Conservation (phyloP, 352 stramenopile genomes). For the Blastocystis sp. region DNA sequence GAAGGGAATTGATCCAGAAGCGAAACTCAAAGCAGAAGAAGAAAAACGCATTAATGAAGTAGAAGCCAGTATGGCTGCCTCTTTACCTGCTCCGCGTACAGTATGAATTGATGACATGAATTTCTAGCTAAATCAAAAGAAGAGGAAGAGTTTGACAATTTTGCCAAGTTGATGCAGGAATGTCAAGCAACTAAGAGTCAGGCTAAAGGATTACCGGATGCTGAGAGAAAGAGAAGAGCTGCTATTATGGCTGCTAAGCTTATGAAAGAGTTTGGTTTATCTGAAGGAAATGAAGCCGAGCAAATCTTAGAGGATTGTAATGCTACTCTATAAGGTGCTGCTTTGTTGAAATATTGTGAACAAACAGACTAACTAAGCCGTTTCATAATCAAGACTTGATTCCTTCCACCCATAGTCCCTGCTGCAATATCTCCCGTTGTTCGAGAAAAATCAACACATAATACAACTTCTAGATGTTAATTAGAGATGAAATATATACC, state of each 20-base stretch:
- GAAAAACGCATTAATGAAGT: slow-evolving; percentile 27
- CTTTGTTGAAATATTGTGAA: too few species aligned
- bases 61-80: not conserved
- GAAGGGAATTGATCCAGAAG: not conserved
- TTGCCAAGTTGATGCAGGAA: slow-evolving; percentile 15
- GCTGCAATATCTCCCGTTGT: not conserved
- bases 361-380: not conserved
- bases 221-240: slow-evolving; percentile 35
- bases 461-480: not conserved
- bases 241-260: slow-evolving; percentile 39
- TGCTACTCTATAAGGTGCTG: not conserved
- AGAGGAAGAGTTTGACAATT: slow-evolving; percentile 50
- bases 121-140: slow-evolving; percentile 56
- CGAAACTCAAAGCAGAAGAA: slow-evolving; percentile 10
- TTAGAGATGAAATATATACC: not conserved
- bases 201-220: slow-evolving; percentile 20
- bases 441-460: not conserved
- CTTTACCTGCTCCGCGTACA: not conserved
- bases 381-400: slow-evolving; percentile 10
- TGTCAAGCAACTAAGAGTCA: slow-evolving; percentile 13
- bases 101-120: not conserved
- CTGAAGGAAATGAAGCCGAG: not conserved
- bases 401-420: slow-evolving; percentile 26
- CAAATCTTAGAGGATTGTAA: slow-evolving; percentile 60
- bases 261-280: slow-evolving; percentile 31